Evolutionary conservation across 106 monocot species (phyloP).

Genomic region (Agapanthus africanus): DNA sequence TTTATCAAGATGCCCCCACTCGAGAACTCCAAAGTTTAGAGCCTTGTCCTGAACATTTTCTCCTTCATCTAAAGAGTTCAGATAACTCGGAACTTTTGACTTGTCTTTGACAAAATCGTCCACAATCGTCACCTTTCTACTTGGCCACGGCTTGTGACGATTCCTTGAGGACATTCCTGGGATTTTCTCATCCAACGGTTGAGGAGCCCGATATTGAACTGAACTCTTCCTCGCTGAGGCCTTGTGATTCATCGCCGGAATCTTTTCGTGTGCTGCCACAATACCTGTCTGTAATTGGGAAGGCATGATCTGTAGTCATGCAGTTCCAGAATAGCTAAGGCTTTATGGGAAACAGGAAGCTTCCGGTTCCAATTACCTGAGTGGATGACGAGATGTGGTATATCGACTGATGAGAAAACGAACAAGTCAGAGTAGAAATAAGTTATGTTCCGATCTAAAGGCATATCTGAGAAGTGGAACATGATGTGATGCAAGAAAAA

Average conservation of each 20-base stretch:
- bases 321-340: too few relatives aligned
- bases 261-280: background rate
- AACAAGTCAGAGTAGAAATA: too few relatives aligned
- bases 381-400: too few relatives aligned
- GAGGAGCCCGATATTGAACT: background rate
- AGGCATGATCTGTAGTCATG: too few relatives aligned
- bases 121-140: constrained; percentile 10
- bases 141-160: constrained; percentile 20
- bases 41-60: constrained; percentile 44
- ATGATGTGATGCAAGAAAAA: too few relatives aligned
- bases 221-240: background rate
- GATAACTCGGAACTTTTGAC: constrained; percentile 17
- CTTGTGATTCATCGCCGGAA: background rate
- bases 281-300: too few relatives aligned
- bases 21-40: constrained; percentile 59
- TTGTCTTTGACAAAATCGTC: constrained; percentile 20
- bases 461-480: too few relatives aligned
- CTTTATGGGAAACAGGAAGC: too few relatives aligned
- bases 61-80: constrained; percentile 7
- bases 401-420: too few relatives aligned
- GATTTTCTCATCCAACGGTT: background rate
- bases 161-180: background rate
- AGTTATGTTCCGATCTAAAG: too few relatives aligned
- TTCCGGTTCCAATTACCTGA: too few relatives aligned
- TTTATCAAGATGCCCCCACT: constrained; percentile 58